Conservation (phyloP, 2,329 filamentous ascomycete genomes). For the Fusarium buxicola region DNA sequence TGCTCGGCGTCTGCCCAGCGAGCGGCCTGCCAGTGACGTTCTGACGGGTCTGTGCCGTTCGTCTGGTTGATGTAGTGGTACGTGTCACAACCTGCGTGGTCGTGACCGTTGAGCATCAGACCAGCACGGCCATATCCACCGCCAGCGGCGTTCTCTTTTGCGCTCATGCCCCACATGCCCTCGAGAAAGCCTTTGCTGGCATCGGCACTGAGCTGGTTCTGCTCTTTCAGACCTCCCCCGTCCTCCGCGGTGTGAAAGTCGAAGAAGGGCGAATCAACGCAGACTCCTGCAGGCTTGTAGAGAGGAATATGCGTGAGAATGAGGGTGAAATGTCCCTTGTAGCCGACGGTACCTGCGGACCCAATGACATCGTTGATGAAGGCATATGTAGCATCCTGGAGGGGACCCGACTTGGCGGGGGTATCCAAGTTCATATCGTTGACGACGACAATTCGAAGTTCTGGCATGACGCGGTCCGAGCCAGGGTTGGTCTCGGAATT, state of each 20-base stretch:
- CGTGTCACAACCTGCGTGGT: conserved; percentile 93
- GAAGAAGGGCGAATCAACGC: conserved; percentile 86
- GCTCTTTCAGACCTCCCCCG: conserved; percentile 82
- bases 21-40: conserved; percentile 63
- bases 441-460: conserved; percentile 84
- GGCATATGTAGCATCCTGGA: conserved; percentile 81
- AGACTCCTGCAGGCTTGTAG: conserved; percentile 84
- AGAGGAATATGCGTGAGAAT: conserved; percentile 93
- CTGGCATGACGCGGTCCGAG: conserved; percentile 66
- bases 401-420: conserved; percentile 72
- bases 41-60: conserved; percentile 52
- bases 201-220: conserved; percentile 85
- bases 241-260: conserved; percentile 76
- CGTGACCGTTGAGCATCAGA: conserved; percentile 90
- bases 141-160: conserved; percentile 67
- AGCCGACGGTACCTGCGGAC: conserved; percentile 69
- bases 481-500: conserved; percentile 58
- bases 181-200: conserved; percentile 82
- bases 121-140: conserved; percentile 76
- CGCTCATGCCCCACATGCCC: conserved; percentile 83
- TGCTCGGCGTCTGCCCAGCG: conserved; percentile 60
- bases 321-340: conserved; percentile 77
- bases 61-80: conserved; percentile 83
- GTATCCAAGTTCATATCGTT: conserved; percentile 96
- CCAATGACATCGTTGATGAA: conserved; percentile 79